Evolutionary conservation across 2,329 filamentous ascomycete species (phyloP), one percentile per base, ranked within the genome.

Genomic region (Ophiostoma pallidulum): DNA sequence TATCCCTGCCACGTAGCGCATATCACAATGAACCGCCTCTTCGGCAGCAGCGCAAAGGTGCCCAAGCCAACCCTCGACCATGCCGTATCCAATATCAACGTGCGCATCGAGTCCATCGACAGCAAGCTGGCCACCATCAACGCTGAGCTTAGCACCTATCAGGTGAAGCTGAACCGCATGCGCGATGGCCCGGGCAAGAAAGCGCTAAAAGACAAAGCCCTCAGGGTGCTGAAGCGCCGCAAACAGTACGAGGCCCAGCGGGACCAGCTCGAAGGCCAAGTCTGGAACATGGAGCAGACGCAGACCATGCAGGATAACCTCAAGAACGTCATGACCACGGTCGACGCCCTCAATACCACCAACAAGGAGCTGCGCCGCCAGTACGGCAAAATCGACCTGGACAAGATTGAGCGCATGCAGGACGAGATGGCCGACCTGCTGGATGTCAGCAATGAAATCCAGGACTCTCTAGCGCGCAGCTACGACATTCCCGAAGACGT

Each of bases 241-340:
- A 95, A 94, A 64, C 84, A 90, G 67, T 94, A 95, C 78, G 92
- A 98, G 68, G 75, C 79, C 4, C 89, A 96, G 67, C 87, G 91
- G 55, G 89, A 96, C 60, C 90, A 97, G 68, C 80, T 97, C 46
- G 86, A 94, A 68, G 78, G 84, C 55, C 92, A 98, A 69, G 87
- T 87, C 19, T 97, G 90, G 90, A 97, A 97, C 70, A 96, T 98
- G 90, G 90, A 97, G 70, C 90, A 96, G 68, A 90, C 91, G 3
- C 85, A 86, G 63, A 94, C 90, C 77, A 96, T 97, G 91, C 89
- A 94, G 70, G 91, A 97, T 69, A 97, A 97, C 62, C 77, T 98
- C 45, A 92, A 94, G 66, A 97, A 97, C 66, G 91, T 92, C 54
- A 96, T 96, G 90, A 94, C 89, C 16, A 96, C 92, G 24, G 90